Base-by-base conservation (phyloP, 179 eudicot genomes). In the Amaranthus tricolor region DNA sequence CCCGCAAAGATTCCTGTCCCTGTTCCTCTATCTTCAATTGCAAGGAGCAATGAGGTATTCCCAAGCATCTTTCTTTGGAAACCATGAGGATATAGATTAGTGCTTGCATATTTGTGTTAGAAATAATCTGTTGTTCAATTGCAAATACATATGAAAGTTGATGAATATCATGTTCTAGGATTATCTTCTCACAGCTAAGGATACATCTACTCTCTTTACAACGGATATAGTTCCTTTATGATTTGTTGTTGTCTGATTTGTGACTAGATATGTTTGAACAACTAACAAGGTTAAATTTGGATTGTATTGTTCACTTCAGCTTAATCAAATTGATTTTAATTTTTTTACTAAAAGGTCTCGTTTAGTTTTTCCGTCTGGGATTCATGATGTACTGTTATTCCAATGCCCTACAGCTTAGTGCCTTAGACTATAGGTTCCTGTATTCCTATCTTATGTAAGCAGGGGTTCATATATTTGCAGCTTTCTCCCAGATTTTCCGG, bases 1-100 rank as follows among this genome's bases (percentile, higher is more conserved):
- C 90, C 97, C 55, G 87, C 97, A 74, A 93, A 93, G 88, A 86
- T 95, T 77, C 99, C 99, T 73, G 83, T 91, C 77, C 95, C 99
- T 54, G 76, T 95, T 75, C 95, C 92, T 62, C 85, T 85, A 66
- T 86, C 95, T 72, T 82, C 73, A 52, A 73, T 70, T 44, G 66
- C 66, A 51, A 83, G 80, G 84, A 85, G 74, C 77, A 83, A 83
- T 51, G 88, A 93, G 99, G 99, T 95, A 79, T 56, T 52, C 77
- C 48, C 52, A 9, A 8, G 65, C 51, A 44, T 66, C 48, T 47
- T 66, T 45, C 19, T 55, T 56, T 16, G 16, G 45, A 71, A 63
- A 56, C 31, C 65, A 15, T 45, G 44, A 17, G 71, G 58, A 13
- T 19, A 50, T 12, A 19, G 63, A 40, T 17, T 6, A 58, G 50